A percentile compares a stretch with the other conserved stretches of the same genome.
Evolutionary conservation across 2,329 filamentous ascomycete species (phyloP).

Genomic region (Colletotrichum sp.): DNA sequence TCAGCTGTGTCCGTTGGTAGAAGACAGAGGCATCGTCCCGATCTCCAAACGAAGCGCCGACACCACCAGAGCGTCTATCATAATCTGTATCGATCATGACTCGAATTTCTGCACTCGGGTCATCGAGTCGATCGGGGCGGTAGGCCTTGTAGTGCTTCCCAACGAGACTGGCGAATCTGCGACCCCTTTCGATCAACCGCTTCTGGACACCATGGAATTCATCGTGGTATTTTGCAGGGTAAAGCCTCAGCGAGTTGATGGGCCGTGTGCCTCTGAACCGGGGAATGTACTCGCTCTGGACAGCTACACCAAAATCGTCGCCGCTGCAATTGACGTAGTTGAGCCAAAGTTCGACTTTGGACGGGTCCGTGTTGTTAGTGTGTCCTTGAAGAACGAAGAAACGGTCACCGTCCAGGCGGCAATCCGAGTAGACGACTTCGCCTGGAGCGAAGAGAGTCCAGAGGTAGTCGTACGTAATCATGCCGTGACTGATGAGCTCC

Average conservation of each 20-base stretch:
- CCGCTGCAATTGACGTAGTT: constrained; percentile 53
- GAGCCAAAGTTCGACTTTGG: constrained; percentile 40
- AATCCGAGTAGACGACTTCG: constrained; percentile 39
- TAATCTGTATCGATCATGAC: background rate
- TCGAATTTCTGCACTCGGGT: background rate
- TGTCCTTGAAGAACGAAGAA: constrained; percentile 35
- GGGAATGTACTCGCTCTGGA: constrained; percentile 37
- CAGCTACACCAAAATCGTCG: constrained; percentile 45
- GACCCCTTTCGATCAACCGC: constrained; percentile 43
- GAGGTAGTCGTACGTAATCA: constrained; percentile 56
- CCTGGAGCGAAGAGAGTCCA: constrained; percentile 59
- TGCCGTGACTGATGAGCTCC: constrained; percentile 56
- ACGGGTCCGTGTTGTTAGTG: constrained; percentile 33
- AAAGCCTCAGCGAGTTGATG: constrained; percentile 46
- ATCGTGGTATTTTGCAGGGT: constrained; percentile 49
- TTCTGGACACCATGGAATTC: constrained; percentile 36
- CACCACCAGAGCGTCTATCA: background rate
- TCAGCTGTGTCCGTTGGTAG: constrained; percentile 3
- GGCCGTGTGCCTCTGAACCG: constrained; percentile 46
- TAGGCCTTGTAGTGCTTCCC: constrained; percentile 55
- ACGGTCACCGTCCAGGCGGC: constrained; percentile 40
- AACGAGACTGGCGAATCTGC: constrained; percentile 46
- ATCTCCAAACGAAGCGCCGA: background rate
- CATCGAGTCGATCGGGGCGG: constrained; percentile 23
- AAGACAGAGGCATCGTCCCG: background rate